These are phyloP conservation scores for Viola pubescens DNA, from an alignment of 441 rosid genomes.

Conservation along the genomic window DNA sequence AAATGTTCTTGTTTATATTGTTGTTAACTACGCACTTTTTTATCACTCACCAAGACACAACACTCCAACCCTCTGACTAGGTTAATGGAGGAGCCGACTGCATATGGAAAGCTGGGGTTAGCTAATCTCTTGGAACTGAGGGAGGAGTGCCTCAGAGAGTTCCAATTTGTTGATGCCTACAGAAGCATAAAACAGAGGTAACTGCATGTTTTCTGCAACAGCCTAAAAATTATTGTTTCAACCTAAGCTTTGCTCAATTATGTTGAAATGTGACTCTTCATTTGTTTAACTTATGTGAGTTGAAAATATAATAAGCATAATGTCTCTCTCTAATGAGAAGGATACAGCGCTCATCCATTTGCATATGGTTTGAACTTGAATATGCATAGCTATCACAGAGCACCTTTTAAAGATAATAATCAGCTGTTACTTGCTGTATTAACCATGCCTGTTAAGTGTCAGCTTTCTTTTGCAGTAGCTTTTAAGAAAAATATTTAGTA, in stretches of 20 bases:
- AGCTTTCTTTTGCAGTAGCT: background rate
- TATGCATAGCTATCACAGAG: too few relatives aligned
- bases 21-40: conserved; percentile 7
- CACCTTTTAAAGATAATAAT: too few relatives aligned
- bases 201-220: conserved; percentile 3
- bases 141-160: conserved; percentile 98
- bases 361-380: too few relatives aligned
- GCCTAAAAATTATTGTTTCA: background rate
- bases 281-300: background rate
- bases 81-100: conserved; percentile 98
- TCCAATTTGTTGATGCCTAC: conserved; percentile 90
- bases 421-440: background rate
- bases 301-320: background rate
- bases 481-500: background rate
- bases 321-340: background rate
- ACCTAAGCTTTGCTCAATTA: background rate
- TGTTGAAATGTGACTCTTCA: background rate
- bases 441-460: background rate
- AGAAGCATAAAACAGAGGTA: conserved; percentile 98
- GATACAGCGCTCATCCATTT: too few relatives aligned
- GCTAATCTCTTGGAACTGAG: conserved; percentile 96
- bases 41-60: background rate
- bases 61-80: conserved; percentile 29
- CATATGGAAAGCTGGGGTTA: conserved; percentile 92
- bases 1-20: background rate